Evolutionary conservation across 345 rosid species (phyloP).

Genomic region (Corchorus olitorius): DNA sequence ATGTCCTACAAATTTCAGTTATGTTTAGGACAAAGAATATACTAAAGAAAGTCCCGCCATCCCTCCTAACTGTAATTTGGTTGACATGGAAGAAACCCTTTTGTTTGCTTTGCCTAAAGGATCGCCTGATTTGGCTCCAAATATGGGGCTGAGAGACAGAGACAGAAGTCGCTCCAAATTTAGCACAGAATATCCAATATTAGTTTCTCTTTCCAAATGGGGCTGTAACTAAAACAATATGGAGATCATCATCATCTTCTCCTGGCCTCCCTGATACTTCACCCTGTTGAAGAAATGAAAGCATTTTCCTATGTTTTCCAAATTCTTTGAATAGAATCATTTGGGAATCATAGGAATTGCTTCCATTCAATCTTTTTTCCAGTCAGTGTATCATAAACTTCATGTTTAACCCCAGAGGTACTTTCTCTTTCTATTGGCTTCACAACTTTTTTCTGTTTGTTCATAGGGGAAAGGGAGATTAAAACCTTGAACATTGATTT

Average conservation of each 20-base stretch:
- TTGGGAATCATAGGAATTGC: conserved; percentile 43
- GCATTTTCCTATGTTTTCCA: conserved; percentile 42
- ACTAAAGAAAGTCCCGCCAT: background rate
- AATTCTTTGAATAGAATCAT: conserved; percentile 15
- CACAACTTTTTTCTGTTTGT: background rate
- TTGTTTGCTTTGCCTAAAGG: background rate
- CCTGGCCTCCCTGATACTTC: conserved; percentile 34
- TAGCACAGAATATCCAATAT: conserved; percentile 32
- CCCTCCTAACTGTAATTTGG: background rate
- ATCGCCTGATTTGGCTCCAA: conserved; percentile 32
- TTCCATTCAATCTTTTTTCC: conserved; percentile 20
- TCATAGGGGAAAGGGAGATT: background rate
- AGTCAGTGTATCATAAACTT: conserved; percentile 26
- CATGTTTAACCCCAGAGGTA: conserved; percentile 44
- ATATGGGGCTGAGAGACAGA: conserved; percentile 32
- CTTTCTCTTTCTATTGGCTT: background rate
- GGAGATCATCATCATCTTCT: conserved; percentile 22
- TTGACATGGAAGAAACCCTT: background rate
- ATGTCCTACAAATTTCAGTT: background rate
- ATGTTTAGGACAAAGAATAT: background rate
- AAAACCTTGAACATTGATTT: background rate
- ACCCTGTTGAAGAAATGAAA: background rate
- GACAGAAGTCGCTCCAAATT: conserved; percentile 36
- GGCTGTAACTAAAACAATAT: conserved; percentile 16
- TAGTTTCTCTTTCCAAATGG: conserved; percentile 14